Percentiles rank a stretch among this genome's conserved stretches.
Conservation (phyloP, 2,329 filamentous ascomycete species). For the Neoarthrinium moseri region DNA sequence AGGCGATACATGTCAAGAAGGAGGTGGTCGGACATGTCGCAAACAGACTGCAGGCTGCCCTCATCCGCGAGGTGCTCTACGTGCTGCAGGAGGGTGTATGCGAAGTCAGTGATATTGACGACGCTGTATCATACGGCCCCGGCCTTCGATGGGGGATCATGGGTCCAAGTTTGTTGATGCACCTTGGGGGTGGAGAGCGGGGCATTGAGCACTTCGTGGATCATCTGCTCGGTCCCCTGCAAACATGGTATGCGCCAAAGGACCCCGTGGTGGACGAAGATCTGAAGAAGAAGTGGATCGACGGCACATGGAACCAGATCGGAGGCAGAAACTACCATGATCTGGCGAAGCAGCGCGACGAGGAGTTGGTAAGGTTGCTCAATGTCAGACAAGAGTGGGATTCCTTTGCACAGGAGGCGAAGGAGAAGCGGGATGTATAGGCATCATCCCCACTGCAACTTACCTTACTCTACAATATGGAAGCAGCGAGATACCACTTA, state of each 20-base stretch:
- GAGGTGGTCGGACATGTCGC: slow-evolving; percentile 42
- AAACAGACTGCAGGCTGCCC: slow-evolving; percentile 41
- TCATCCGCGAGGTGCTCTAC: slow-evolving; percentile 33
- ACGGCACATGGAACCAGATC: slow-evolving; percentile 13
- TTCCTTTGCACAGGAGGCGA: slow-evolving; percentile 5
- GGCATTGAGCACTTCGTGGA: slow-evolving; percentile 18
- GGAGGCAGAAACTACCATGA: slow-evolving; percentile 13
- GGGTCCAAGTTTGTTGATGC: slow-evolving; percentile 17
- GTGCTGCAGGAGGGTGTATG: slow-evolving; percentile 17
- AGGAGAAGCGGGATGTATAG: slow-evolving; percentile 2
- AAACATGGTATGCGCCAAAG: slow-evolving; percentile 18
- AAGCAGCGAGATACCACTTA: too few relatives aligned
- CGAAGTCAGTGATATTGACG: slow-evolving; percentile 15
- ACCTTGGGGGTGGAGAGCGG: slow-evolving; percentile 17
- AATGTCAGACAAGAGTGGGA: slow-evolving; percentile 17
- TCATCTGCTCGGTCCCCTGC: slow-evolving; percentile 17
- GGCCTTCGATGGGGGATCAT: slow-evolving; percentile 19
- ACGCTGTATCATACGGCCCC: slow-evolving; percentile 15
- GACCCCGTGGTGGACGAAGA: slow-evolving; percentile 19
- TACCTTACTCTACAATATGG: too few relatives aligned
- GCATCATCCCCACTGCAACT: background rate
- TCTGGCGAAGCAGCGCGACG: slow-evolving; percentile 16
- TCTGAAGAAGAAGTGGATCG: slow-evolving; percentile 17
- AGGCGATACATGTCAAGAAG: slow-evolving; percentile 36
- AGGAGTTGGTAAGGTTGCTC: slow-evolving; percentile 16